Evolutionary conservation across 768 basidiomycete species (phyloP), one percentile per base, ranked within the genome.

Genomic region (Suillus cothurnatus): DNA sequence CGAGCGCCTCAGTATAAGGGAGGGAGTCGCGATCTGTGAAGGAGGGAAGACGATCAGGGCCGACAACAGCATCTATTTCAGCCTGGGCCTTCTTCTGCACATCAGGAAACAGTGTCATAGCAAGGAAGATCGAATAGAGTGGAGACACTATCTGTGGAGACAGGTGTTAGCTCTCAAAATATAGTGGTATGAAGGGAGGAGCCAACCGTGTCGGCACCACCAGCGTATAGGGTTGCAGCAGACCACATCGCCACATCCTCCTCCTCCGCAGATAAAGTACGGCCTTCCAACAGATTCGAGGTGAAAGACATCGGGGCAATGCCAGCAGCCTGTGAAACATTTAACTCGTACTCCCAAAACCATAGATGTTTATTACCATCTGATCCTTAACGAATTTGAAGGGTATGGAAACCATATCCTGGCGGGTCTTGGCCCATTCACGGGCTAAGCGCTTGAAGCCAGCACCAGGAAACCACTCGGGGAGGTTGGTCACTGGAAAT

Each of bases 181-280:
- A 34, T 47, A 12, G 11, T 47, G 32, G 21, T 2, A 34, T 55
- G 32, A n/a, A n/a, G 6, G 19, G 19, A 34, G 21, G 11, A 12
- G 21, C 53, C 12, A 21, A 55, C 53, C 9, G 53, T n/a, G 21
- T 55, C 53, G 32, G 53, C 21, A n/a, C 53, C 64, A 72, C 72
- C 74, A 6, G 68, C 67, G 53, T 76, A 76, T 66, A 76, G 47
- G 1, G 74, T 73, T 58, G 74, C 74, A 19, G 76, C 80, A 49
- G 88, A 85, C 86, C 89, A 89, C 72, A 88, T 90, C 66, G 91
- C 79, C 66, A 82, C 76, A 15, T 77, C 74, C 65, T 89, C 88
- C 65, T 89, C 87, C 64, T 88, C 85, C 4, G 77, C 74, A 57
- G 76, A 83, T 34, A 86, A 70, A 8, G 78, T 74, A 70, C 83